These are phyloP conservation scores for Annona squamosa DNA, from an alignment of 164 flowering plant species.

Conservation along the genomic window DNA sequence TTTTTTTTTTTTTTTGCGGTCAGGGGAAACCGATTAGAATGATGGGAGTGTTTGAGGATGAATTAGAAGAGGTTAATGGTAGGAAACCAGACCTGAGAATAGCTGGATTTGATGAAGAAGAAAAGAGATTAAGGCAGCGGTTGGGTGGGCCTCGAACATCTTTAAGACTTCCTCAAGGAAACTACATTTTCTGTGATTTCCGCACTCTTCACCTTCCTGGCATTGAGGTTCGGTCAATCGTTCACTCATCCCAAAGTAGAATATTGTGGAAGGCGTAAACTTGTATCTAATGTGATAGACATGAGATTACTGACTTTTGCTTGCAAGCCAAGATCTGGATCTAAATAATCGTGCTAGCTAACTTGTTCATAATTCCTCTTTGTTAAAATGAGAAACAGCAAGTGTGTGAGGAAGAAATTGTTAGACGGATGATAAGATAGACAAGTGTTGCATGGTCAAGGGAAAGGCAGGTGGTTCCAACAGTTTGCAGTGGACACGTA, in stretches of 20 bases:
- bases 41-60: conserved; percentile 87
- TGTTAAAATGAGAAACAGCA: no score
- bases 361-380: no score
- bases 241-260: neutral
- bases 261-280: no score
- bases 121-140: conserved; percentile 55
- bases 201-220: conserved; percentile 86
- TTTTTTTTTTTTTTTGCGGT: conserved; percentile 5
- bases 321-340: no score
- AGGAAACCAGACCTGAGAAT: conserved; percentile 60
- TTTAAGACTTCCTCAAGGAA: conserved; percentile 70
- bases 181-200: conserved; percentile 77
- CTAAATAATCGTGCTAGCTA: no score
- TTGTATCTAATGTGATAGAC: no score
- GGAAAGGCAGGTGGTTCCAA: no score
- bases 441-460: no score
- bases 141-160: conserved; percentile 21
- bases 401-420: no score
- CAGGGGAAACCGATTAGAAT: conserved; percentile 79
- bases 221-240: conserved; percentile 43
- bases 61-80: conserved; percentile 54
- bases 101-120: conserved; percentile 95
- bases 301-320: no score
- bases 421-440: no score
- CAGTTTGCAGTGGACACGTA: no score